phyloP scores from a whole-genome alignment of 805 yeast species.

The Zygotorulaspora danielsina region DNA sequence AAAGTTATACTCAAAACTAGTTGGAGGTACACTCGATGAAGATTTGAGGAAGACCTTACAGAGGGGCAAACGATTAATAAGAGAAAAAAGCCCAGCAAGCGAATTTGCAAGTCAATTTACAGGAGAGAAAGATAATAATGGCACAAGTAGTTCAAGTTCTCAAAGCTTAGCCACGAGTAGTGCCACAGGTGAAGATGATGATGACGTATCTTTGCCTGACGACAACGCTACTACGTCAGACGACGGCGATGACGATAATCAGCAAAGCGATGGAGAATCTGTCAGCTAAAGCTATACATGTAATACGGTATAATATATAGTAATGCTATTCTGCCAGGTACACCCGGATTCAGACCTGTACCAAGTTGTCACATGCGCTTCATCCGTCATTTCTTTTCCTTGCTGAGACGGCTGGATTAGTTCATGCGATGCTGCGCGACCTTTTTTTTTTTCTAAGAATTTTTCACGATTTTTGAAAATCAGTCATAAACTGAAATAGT shows the following conservation, averaged over 20 bases:
- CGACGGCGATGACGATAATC: conserved; percentile 37
- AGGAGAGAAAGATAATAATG: conserved; percentile 17
- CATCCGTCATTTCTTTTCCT: background rate
- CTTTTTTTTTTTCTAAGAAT: background rate
- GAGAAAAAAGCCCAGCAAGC: conserved; percentile 33
- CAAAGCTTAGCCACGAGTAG: conserved; percentile 6
- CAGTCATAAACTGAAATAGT: background rate
- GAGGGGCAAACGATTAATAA: conserved; percentile 17
- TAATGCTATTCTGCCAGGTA: background rate
- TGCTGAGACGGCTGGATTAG: background rate
- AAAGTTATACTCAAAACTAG: conserved; percentile 30
- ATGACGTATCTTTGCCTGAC: background rate
- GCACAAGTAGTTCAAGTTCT: background rate
- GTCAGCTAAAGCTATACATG: conserved; percentile 21
- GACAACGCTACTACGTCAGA: conserved; percentile 2
- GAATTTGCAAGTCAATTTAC: conserved; percentile 33
- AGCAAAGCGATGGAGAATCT: conserved; percentile 33
- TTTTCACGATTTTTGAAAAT: no score
- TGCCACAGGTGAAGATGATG: conserved; percentile 32
- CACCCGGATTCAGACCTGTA: no score
- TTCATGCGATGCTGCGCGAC: background rate
- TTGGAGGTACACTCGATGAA: conserved; percentile 48
- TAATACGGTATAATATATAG: background rate
- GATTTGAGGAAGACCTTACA: conserved; percentile 11
- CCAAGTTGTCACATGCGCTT: no score